Percentiles rank a stretch among this genome's conserved stretches.
phyloP scores from a whole-genome alignment of 345 rosid species.

The Anastatica hierochuntica region DNA sequence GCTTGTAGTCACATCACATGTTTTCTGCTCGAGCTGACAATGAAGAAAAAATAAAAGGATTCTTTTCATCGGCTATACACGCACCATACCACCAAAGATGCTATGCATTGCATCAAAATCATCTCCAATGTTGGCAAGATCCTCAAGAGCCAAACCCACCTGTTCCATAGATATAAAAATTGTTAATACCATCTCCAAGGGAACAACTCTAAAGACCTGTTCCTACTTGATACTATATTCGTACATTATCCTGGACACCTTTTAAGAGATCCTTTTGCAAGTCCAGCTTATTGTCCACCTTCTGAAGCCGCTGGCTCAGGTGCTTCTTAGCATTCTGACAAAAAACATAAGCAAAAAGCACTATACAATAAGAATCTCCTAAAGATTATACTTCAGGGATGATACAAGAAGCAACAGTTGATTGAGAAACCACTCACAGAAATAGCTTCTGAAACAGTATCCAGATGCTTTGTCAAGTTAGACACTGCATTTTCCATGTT shows the following conservation, averaged over 20 bases:
- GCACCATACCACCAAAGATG: conserved; percentile 60
- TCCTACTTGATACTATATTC: background rate
- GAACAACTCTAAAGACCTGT: background rate
- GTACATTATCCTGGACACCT: conserved; percentile 56
- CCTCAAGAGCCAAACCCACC: conserved; percentile 55
- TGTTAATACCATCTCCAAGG: background rate
- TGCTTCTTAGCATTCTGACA: conserved; percentile 74
- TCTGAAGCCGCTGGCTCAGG: conserved; percentile 65
- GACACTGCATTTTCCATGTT: conserved; percentile 71
- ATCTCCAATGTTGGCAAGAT: conserved; percentile 49
- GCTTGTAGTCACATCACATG: background rate
- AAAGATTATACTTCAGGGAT: background rate
- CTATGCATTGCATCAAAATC: conserved; percentile 53
- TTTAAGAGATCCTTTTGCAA: conserved; percentile 63
- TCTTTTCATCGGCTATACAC: conserved; percentile 8
- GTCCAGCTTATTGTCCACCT: conserved; percentile 73
- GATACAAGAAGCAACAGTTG: conserved; percentile 8
- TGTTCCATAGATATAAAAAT: conserved; percentile 23
- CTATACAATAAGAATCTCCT: conserved; percentile 5
- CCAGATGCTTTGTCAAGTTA: conserved; percentile 77
- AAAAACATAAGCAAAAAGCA: conserved; percentile 12
- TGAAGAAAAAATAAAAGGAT: background rate
- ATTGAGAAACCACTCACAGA: conserved; percentile 38
- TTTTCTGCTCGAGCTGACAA: background rate
- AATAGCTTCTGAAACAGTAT: conserved; percentile 64